Conservation (phyloP, 345 rosid genomes). For the Noccaea caerulescens region DNA sequence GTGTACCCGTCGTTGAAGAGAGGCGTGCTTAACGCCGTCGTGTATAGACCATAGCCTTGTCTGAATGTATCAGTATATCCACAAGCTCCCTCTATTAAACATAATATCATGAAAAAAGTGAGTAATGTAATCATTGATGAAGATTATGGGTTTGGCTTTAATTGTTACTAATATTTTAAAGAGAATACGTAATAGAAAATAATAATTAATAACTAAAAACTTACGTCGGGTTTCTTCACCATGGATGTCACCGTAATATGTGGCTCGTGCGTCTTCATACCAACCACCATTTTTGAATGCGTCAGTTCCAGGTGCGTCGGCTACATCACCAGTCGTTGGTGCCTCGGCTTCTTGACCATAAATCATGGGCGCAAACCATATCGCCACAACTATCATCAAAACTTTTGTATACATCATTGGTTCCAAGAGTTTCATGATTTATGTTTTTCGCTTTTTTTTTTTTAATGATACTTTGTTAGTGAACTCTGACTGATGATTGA, state of each 20-base stretch:
- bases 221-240: constrained; percentile 32
- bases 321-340: too few species aligned
- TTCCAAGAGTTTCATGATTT: constrained; percentile 6
- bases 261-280: constrained; percentile 14
- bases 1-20: constrained; percentile 39
- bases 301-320: too few species aligned
- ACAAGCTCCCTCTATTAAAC: constrained; percentile 56
- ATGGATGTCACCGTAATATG: constrained; percentile 39
- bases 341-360: not conserved
- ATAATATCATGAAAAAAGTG: not conserved
- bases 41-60: constrained; percentile 59
- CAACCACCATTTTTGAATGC: not conserved
- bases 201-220: not conserved
- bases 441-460: too few species aligned
- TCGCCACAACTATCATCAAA: constrained; percentile 8
- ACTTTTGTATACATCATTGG: not conserved
- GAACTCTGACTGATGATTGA: not conserved
- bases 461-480: not conserved
- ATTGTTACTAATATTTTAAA: too few species aligned
- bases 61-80: constrained; percentile 53
- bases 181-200: too few species aligned
- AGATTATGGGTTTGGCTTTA: not conserved
- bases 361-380: not conserved
- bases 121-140: not conserved
- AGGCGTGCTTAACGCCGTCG: constrained; percentile 56